Evolutionary conservation across 345 rosid genomes (phyloP), one percentile per base, ranked within the genome.

Genomic region (Boechera stricta): DNA sequence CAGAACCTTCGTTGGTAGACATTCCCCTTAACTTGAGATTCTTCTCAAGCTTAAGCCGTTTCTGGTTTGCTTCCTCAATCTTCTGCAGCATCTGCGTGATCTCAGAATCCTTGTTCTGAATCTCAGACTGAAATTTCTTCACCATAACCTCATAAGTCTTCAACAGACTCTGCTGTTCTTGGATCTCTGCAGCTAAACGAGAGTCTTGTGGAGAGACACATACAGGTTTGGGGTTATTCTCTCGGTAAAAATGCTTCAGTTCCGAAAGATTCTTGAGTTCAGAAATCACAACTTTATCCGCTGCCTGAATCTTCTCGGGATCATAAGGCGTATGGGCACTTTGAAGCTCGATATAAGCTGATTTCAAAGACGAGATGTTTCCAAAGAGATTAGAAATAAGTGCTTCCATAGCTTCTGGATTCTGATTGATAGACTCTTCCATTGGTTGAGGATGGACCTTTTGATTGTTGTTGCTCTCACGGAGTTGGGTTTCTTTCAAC

Each of bases 101-200:
- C 80, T 89, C 97, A n/a, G 95, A 84, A 69, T 91, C 97, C 79
- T 91, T 91, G 54, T 91, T 91, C 81, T 91, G 92, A 75, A 89
- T 89, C 82, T 91, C 95, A 39, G 93, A 91, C 75, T 91, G 97
- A 58, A 91, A 89, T 38, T 88, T 91, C 85, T 89, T 91, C 75
- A 89, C 97, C 94, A 91, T 91, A 10, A 91, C 94, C 72, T 91
- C 97, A 21, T 91, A 91, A 29, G 97, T 91, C 84, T 91, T 91
- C 66, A 91, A 81, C 26, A 91, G 82, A 83, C 89, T 87, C 84
- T 87, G 95, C 66, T 89, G 97, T 60, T 91, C 97, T 76, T 91
- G 97, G 47, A 91, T 89, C 90, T 91, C 97, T 6, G 89, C 97
- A 79, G 95, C 97, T 83, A 91, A 78, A 51, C 95, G 90, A 66